Conservation (phyloP, 176 grass and related monocot genomes). For the Triticum urartu region DNA sequence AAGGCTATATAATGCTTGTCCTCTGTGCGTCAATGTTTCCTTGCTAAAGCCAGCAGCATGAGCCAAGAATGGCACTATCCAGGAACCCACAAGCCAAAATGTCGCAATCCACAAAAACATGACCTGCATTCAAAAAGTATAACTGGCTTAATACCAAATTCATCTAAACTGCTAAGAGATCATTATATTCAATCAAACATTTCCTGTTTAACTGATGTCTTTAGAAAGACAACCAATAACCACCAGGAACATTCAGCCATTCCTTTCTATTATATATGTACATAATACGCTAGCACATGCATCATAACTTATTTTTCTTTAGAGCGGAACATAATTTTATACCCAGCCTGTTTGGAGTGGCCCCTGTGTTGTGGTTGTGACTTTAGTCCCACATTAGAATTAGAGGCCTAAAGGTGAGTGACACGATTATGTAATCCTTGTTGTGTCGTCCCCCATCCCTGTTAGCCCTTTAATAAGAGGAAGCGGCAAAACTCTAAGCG, state of each 20-base stretch:
- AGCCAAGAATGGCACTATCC: conserved; percentile 94
- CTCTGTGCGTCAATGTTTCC: conserved; percentile 83
- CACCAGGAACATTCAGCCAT: neutral
- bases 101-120: conserved; percentile 96
- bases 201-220: neutral
- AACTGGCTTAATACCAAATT: conserved; percentile 27
- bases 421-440: neutral
- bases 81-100: conserved; percentile 97
- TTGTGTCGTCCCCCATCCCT: neutral
- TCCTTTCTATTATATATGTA: neutral
- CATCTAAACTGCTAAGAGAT: conserved; percentile 10
- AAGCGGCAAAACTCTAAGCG: neutral
- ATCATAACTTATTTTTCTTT: neutral
- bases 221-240: neutral
- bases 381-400: neutral
- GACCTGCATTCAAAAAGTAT: conserved; percentile 54
- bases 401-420: neutral
- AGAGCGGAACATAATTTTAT: neutral
- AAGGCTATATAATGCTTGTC: conserved; percentile 93
- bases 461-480: neutral
- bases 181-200: neutral
- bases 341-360: neutral
- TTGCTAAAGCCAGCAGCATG: conserved; percentile 89
- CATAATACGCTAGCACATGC: conserved; percentile 13
- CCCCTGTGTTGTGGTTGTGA: neutral